These are phyloP conservation scores for Hymenoscyphus repandus DNA, from an alignment of 2,329 filamentous ascomycete species.

Conservation along the genomic window DNA sequence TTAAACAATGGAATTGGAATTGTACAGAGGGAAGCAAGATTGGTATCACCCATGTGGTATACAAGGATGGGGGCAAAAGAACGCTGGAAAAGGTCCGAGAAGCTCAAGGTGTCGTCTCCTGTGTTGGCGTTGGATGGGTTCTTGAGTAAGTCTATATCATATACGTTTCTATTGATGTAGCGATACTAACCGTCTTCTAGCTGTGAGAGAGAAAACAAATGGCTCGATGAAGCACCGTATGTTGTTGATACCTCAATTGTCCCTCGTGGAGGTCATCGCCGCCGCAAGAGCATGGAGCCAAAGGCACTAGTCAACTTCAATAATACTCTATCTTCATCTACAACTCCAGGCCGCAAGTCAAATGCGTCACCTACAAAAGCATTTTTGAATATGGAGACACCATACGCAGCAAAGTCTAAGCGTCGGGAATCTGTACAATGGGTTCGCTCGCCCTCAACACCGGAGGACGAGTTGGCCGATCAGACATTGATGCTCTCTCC, in stretches of 20 bases:
- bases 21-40: conserved; percentile 42
- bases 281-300: conserved; percentile 79
- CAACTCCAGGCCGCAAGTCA: conserved; percentile 23
- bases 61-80: conserved; percentile 76
- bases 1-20: conserved; percentile 73
- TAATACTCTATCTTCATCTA: conserved; percentile 46
- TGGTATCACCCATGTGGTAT: conserved; percentile 83
- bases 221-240: conserved; percentile 70
- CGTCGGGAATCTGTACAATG: conserved; percentile 30
- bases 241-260: conserved; percentile 61
- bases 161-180: conserved; percentile 1
- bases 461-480: conserved; percentile 18
- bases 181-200: conserved; percentile 39
- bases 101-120: conserved; percentile 69
- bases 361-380: conserved; percentile 29
- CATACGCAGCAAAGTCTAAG: conserved; percentile 25
- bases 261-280: conserved; percentile 64
- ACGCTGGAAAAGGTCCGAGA: conserved; percentile 77
- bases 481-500: conserved; percentile 27
- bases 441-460: conserved; percentile 27
- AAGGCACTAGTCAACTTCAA: conserved; percentile 64
- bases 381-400: conserved; percentile 26
- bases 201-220: conserved; percentile 70
- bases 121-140: conserved; percentile 84
- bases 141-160: conserved; percentile 63